Conservation (phyloP, 2,329 filamentous ascomycete species). For the Diplodia mutila region DNA sequence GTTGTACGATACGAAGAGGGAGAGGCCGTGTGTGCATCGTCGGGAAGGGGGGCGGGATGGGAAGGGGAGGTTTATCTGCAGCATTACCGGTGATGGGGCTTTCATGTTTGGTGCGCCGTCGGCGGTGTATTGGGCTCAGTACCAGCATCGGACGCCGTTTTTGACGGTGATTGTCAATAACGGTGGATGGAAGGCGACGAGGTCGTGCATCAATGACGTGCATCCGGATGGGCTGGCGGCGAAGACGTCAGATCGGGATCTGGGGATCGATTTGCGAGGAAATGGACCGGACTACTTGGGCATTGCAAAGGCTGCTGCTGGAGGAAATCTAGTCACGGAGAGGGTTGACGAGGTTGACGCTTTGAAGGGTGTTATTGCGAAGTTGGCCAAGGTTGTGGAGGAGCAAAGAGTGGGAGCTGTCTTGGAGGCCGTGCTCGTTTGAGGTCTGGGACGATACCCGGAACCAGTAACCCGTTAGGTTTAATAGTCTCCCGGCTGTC, state of each 20-base stretch:
- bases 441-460: neutral
- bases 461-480: too few relatives aligned
- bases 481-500: too few relatives aligned
- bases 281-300: neutral
- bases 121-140: conserved; percentile 61
- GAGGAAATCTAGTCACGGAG: neutral
- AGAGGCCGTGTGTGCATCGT: conserved; percentile 45
- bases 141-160: conserved; percentile 59
- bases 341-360: neutral
- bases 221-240: conserved; percentile 12
- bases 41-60: conserved; percentile 36
- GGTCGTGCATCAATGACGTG: conserved; percentile 11
- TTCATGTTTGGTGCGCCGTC: conserved; percentile 60
- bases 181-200: conserved; percentile 44
- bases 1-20: conserved; percentile 35
- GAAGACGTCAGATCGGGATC: neutral
- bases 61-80: conserved; percentile 46
- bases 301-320: conserved; percentile 4
- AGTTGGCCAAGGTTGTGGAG: neutral
- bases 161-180: conserved; percentile 62
- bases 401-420: neutral
- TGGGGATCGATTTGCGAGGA: neutral
- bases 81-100: conserved; percentile 62
- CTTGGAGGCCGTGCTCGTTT: conserved; percentile 5
- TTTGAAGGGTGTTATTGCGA: neutral